Evolutionary conservation across 305 asterid species (phyloP).

Genomic region (Fraxinus sp.): DNA sequence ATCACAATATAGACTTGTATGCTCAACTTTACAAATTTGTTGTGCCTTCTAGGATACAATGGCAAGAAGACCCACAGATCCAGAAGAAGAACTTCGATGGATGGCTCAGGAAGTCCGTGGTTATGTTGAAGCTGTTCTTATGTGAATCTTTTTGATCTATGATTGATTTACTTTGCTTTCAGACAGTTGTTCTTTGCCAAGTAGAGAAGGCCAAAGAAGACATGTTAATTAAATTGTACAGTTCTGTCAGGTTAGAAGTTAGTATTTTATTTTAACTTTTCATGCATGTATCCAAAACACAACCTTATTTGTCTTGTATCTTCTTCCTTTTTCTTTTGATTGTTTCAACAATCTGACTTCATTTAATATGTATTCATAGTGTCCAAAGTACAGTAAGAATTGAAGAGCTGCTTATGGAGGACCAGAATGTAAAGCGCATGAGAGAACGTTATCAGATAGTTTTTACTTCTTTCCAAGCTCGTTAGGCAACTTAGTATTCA

Average conservation of each 20-base stretch:
- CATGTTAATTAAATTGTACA: constrained; percentile 85
- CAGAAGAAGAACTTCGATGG: constrained; percentile 98
- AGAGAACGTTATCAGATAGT: constrained; percentile 80
- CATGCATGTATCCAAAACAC: constrained; percentile 11
- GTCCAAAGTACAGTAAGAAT: constrained; percentile 78
- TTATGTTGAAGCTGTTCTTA: constrained; percentile 91
- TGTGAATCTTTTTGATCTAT: constrained; percentile 20
- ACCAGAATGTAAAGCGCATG: constrained; percentile 77
- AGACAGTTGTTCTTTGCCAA: constrained; percentile 99
- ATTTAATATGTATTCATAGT: constrained; percentile 36
- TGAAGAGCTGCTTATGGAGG: constrained; percentile 96
- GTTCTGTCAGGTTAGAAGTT: constrained; percentile 69
- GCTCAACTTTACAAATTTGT: constrained; percentile 12
- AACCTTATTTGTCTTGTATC: neutral
- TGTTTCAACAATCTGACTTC: constrained; percentile 13
- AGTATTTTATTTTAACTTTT: constrained; percentile 3
- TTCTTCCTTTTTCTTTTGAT: neutral
- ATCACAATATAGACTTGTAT: neutral
- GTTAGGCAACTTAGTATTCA: constrained; percentile 82
- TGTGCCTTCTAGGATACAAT: constrained; percentile 66
- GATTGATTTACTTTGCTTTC: constrained; percentile 33
- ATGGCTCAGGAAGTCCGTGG: constrained; percentile 99
- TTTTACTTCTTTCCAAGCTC: constrained; percentile 86
- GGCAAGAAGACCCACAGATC: constrained; percentile 91
- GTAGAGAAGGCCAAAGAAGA: constrained; percentile 98